Conservation (phyloP, 129 eudicot species). For the Tagetes erecta region DNA sequence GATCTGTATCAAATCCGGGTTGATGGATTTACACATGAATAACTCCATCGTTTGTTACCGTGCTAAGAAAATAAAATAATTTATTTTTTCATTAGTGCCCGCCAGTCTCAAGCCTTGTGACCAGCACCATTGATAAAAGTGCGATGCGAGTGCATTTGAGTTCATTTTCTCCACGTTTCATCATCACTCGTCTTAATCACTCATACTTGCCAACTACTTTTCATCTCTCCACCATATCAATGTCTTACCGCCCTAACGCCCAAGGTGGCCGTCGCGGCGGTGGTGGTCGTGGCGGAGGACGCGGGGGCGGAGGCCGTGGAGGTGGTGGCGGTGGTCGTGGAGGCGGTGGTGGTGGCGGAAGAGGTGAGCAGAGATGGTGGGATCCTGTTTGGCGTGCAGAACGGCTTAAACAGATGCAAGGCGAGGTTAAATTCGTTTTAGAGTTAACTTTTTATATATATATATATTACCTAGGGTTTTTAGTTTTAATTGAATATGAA, state of each 20-base stretch:
- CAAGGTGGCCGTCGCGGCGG: constrained; percentile 93
- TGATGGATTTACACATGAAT: too few relatives aligned
- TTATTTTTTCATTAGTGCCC: too few relatives aligned
- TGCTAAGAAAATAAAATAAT: too few relatives aligned
- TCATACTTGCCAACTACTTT: constrained; percentile 20
- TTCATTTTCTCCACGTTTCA: constrained; percentile 37
- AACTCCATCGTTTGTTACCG: too few relatives aligned
- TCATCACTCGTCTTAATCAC: constrained; percentile 8
- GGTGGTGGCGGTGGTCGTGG: constrained; percentile 41
- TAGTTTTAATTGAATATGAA: background rate
- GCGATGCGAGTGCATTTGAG: constrained; percentile 34
- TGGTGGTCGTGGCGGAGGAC: constrained; percentile 40
- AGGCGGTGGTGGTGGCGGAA: constrained; percentile 59
- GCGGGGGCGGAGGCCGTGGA: constrained; percentile 45
- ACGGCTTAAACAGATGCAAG: constrained; percentile 61
- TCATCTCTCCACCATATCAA: constrained; percentile 32
- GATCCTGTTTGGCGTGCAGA: constrained; percentile 97
- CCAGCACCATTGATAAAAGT: constrained; percentile 23
- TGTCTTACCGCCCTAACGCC: constrained; percentile 78
- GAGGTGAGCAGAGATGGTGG: constrained; percentile 99
- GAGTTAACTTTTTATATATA: too few relatives aligned
- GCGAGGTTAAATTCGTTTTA: constrained; percentile 51
- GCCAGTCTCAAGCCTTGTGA: constrained; percentile 34
- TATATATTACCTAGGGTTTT: constrained; percentile 28
- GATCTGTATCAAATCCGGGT: too few relatives aligned